A percentile compares a stretch with the other conserved stretches of the same genome.
phyloP scores from a whole-genome alignment of 192 early-diverging fungal genomes.

The Geranomyces michiganensis region DNA sequence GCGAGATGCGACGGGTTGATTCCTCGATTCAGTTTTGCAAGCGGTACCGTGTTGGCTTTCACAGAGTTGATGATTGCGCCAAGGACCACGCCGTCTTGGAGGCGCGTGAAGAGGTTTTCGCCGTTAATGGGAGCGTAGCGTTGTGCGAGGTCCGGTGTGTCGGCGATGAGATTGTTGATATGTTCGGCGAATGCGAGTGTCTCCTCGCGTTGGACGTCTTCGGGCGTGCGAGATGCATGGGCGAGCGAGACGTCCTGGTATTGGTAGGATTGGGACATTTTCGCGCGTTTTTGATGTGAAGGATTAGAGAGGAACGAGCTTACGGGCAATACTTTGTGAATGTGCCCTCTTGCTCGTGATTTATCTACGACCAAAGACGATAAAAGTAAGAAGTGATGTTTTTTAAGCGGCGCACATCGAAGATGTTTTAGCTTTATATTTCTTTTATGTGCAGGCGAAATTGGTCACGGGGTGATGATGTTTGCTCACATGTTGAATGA shows the following conservation, averaged over 20 bases:
- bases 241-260: conserved; percentile 27
- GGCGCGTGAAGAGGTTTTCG: conserved; percentile 18
- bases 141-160: conserved; percentile 10
- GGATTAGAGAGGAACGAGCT: too few species aligned
- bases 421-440: too few species aligned
- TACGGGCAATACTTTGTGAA: too few species aligned
- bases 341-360: too few species aligned
- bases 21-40: conserved; percentile 18
- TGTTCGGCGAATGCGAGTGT: conserved; percentile 30
- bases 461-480: too few species aligned
- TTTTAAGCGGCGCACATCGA: too few species aligned
- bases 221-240: neutral
- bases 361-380: too few species aligned
- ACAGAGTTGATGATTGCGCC: conserved; percentile 32
- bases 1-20: conserved; percentile 22
- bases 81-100: conserved; percentile 31
- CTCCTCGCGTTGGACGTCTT: conserved; percentile 19
- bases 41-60: conserved; percentile 23
- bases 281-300: too few species aligned
- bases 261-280: conserved; percentile 2
- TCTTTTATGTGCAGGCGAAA: too few species aligned
- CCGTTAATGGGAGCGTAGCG: conserved; percentile 29
- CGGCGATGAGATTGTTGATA: conserved; percentile 27
- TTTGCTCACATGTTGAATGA: too few species aligned
- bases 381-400: too few species aligned